These are phyloP conservation scores for Epichloe glyceriae DNA, from an alignment of 2,329 filamentous ascomycete species.

Conservation along the genomic window DNA sequence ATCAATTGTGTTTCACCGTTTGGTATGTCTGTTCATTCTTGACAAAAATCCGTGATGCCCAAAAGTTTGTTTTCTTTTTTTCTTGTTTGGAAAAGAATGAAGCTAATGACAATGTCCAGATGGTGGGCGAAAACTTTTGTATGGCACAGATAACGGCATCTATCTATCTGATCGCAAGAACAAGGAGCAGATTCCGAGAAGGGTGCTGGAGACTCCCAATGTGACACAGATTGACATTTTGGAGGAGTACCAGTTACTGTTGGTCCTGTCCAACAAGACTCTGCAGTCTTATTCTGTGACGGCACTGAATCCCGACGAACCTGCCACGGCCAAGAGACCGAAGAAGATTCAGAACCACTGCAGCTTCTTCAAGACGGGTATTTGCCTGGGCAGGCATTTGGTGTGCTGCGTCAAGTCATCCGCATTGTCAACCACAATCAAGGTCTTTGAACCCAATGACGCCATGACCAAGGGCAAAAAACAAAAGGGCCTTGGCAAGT, in stretches of 20 bases:
- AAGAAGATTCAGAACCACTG: constrained; percentile 96
- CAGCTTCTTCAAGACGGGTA: constrained; percentile 96
- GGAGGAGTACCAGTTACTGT: constrained; percentile 83
- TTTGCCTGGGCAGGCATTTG: constrained; percentile 84
- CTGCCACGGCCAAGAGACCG: constrained; percentile 66
- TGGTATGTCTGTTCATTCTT: constrained; percentile 38
- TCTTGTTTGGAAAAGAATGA: background rate
- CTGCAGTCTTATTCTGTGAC: constrained; percentile 80
- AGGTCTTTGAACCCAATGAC: constrained; percentile 97
- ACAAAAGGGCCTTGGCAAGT: constrained; percentile 88
- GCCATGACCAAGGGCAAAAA: constrained; percentile 88
- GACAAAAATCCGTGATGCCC: background rate
- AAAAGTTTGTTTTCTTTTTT: no score
- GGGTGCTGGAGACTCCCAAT: constrained; percentile 72
- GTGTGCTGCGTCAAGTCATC: constrained; percentile 96
- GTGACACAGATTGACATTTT: constrained; percentile 95
- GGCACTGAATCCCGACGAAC: constrained; percentile 74
- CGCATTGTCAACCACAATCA: constrained; percentile 87
- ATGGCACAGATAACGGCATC: constrained; percentile 87
- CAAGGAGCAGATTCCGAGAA: constrained; percentile 67
- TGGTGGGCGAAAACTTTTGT: constrained; percentile 86
- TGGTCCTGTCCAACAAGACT: constrained; percentile 88
- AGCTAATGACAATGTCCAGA: constrained; percentile 38
- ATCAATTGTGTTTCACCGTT: constrained; percentile 93
- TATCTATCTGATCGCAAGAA: constrained; percentile 85